phyloP scores from a whole-genome alignment of 352 stramenopile species.

The Pythium insidiosum region DNA sequence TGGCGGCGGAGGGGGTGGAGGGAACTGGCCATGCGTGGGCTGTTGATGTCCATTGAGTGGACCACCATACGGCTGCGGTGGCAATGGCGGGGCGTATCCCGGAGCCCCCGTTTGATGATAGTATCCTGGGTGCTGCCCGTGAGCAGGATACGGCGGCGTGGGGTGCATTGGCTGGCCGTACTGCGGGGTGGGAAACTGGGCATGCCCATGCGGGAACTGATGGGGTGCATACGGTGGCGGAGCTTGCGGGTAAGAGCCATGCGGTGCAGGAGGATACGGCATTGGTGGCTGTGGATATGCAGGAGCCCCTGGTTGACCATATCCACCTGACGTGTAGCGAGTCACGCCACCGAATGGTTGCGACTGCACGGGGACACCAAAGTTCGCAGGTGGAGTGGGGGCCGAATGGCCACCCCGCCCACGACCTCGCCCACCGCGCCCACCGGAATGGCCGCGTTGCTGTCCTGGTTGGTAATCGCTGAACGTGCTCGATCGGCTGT shows the following conservation, averaged over 20 bases:
- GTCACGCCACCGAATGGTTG: conserved; percentile 18
- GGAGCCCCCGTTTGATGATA: conserved; percentile 8
- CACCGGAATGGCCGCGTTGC: not conserved
- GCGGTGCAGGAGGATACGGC: not conserved
- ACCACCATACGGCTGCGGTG: not conserved
- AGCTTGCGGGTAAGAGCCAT: conserved; percentile 1
- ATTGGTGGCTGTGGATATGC: conserved; percentile 6
- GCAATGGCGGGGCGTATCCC: conserved; percentile 9
- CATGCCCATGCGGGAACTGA: conserved; percentile 6
- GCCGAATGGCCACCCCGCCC: conserved; percentile 6
- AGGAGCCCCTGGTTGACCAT: conserved; percentile 5
- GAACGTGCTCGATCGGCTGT: conserved; percentile 4
- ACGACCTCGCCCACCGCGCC: conserved; percentile 9
- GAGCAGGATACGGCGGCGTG: conserved; percentile 10
- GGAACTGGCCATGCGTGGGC: too few relatives aligned
- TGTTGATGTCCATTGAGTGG: too few relatives aligned
- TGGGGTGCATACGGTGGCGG: conserved; percentile 8
- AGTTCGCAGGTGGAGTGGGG: too few relatives aligned
- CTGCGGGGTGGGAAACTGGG: conserved; percentile 8
- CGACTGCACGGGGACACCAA: conserved; percentile 5
- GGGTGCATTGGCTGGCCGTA: conserved; percentile 9
- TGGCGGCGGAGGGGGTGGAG: conserved; percentile 4
- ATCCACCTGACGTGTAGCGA: conserved; percentile 19
- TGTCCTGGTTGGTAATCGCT: conserved; percentile 17
- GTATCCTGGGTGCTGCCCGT: conserved; percentile 12